Evolutionary conservation across 331 rosid species (phyloP), one percentile per base, ranked within the genome.

Genomic region (Malus hybrid): DNA sequence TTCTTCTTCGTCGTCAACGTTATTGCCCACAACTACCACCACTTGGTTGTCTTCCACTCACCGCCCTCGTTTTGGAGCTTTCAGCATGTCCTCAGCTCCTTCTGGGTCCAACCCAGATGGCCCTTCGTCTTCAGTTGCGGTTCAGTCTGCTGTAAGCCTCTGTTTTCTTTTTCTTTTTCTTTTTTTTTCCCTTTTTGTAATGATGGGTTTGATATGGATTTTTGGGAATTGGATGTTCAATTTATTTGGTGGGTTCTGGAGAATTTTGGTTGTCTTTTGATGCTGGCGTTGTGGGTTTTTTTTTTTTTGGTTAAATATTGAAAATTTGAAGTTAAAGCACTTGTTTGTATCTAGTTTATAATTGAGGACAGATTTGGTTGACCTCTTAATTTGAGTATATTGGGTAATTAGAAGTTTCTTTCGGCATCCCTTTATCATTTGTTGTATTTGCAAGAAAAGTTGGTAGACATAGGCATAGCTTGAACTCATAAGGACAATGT

Each of bases 131-230:
- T 70, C 89, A 4, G 69, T 58, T 18, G 74, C 70, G 30, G 70
- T 76, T 70, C 92, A 84, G 73, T 84, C 90, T 28, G 58, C 78
- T 19, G 94, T 89, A 83, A 87, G 93, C 81, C 22, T 64, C 56
- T 71, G 55, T 66, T 42, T 24, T 42, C 1, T 7, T 28, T 62
- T 62, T 14, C 48, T 18, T 4, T 3, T 29, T 73, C 33, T 48
- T 36, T 8, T 36, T 36, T 9, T 0, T 2, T 0, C 12, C 44
- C 44, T 66, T 72, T 62, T 11, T 16, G 10, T 9, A 75, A 34
- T 70, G 22, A 3, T 63, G 30, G 75, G 65, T 63, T 62, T 32
- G 36, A 70, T 32, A 39, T 72, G 29, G 15, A 34, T 63, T 52
- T 46, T 53, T 15, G 19, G 44, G 8, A 39, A 39, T 18, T 34